Evolutionary conservation across 2,329 filamentous ascomycete species (phyloP).

Genomic region (Calonectria leucothoes): DNA sequence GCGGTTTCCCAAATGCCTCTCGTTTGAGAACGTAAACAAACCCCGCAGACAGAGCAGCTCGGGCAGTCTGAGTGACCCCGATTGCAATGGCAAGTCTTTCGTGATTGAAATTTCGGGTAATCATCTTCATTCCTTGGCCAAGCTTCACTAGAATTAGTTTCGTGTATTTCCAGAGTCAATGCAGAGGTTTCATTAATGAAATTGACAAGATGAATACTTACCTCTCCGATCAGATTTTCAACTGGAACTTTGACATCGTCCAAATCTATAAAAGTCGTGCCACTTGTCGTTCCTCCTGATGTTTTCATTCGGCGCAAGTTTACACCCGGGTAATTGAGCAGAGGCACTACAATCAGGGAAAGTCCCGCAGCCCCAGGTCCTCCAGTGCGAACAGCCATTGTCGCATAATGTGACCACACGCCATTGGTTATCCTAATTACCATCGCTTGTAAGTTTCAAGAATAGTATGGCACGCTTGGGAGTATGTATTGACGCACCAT

Average conservation of each 20-base stretch:
- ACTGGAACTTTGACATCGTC: slow-evolving; percentile 79
- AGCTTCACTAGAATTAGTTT: slow-evolving; percentile 53
- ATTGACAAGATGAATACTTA: too few species aligned
- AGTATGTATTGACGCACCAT: neutral
- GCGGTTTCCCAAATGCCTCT: slow-evolving; percentile 55
- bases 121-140: slow-evolving; percentile 77
- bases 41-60: slow-evolving; percentile 49
- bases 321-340: slow-evolving; percentile 74
- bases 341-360: slow-evolving; percentile 75
- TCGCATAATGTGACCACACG: slow-evolving; percentile 75
- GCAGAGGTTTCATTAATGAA: too few species aligned
- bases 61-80: slow-evolving; percentile 69
- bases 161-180: neutral
- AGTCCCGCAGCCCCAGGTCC: slow-evolving; percentile 72
- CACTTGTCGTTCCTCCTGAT: slow-evolving; percentile 70
- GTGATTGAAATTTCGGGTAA: slow-evolving; percentile 85
- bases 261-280: slow-evolving; percentile 81
- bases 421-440: slow-evolving; percentile 77
- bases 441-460: neutral
- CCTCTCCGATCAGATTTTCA: slow-evolving; percentile 73
- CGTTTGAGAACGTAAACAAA: slow-evolving; percentile 53
- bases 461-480: neutral
- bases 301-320: slow-evolving; percentile 76
- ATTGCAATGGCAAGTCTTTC: slow-evolving; percentile 77
- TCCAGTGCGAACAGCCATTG: slow-evolving; percentile 80